phyloP scores from a whole-genome alignment of 2,329 filamentous ascomycete species.

The Sporothrix brasiliensis region DNA sequence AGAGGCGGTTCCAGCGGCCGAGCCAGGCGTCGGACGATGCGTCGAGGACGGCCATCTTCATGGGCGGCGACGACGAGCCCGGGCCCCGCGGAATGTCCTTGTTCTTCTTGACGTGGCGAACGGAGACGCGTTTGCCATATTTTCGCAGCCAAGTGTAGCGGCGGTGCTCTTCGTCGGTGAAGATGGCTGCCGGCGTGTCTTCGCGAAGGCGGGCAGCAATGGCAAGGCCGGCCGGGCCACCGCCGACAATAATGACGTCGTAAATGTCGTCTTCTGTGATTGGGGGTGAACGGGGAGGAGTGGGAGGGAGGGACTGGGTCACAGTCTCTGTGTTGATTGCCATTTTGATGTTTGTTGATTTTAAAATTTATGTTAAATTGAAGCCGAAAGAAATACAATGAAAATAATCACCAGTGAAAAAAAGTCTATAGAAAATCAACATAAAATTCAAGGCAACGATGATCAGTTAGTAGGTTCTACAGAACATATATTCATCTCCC shows the following conservation, averaged over 20 bases:
- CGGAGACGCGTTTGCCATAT: conserved; percentile 61
- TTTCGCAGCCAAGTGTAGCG: conserved; percentile 78
- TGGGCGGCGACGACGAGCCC: not conserved
- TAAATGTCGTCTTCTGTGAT: conserved; percentile 45
- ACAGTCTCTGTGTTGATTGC: not conserved
- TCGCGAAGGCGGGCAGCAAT: conserved; percentile 73
- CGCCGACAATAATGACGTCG: conserved; percentile 74
- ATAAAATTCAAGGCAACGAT: not conserved
- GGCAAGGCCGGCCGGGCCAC: conserved; percentile 74
- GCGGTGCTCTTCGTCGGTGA: conserved; percentile 80
- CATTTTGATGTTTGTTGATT: not conserved
- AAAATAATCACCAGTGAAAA: not conserved
- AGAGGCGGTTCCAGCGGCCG: conserved; percentile 69
- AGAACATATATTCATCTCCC: not conserved
- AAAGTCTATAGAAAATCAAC: not conserved
- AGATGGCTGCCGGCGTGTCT: conserved; percentile 73
- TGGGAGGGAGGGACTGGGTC: not conserved
- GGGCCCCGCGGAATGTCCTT: conserved; percentile 26
- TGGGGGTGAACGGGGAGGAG: not conserved
- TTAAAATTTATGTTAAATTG: not conserved
- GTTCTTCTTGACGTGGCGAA: conserved; percentile 56
- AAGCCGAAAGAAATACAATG: too few species aligned
- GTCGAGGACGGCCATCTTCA: conserved; percentile 66
- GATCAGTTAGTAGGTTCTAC: not conserved
- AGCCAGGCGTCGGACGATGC: conserved; percentile 67